A percentile compares a stretch with the other conserved stretches of the same genome.
Conservation (phyloP, 441 rosid species). For the Gossypium schwendimanii region DNA sequence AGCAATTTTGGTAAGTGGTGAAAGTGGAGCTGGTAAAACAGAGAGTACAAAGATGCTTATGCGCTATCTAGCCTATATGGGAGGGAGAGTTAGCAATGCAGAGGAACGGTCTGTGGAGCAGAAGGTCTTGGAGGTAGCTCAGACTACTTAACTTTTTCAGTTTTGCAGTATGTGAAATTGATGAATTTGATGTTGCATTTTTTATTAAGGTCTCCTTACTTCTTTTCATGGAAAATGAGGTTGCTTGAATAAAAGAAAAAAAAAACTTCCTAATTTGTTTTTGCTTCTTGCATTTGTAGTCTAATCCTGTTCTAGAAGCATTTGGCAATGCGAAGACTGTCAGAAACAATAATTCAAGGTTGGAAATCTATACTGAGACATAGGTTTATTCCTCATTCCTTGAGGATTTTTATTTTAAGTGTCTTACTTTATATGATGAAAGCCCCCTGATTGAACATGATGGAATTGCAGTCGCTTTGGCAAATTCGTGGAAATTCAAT, state of each 20-base stretch:
- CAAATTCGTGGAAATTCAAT: conserved; percentile 75
- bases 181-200: conserved; percentile 11
- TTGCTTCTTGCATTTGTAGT: conserved; percentile 30
- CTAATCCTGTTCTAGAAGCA: conserved; percentile 75
- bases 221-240: conserved; percentile 6
- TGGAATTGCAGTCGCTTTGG: conserved; percentile 62
- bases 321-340: conserved; percentile 80
- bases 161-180: conserved; percentile 4
- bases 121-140: conserved; percentile 63
- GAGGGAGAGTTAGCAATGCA: conserved; percentile 42
- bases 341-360: conserved; percentile 75
- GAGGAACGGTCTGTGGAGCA: conserved; percentile 71
- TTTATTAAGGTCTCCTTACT: not conserved
- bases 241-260: conserved; percentile 5
- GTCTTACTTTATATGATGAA: conserved; percentile 7
- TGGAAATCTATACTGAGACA: conserved; percentile 1
- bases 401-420: conserved; percentile 3
- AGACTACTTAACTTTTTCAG: not conserved
- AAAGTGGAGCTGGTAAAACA: conserved; percentile 90
- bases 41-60: conserved; percentile 81
- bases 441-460: conserved; percentile 4
- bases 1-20: conserved; percentile 72
- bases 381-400: conserved; percentile 12
- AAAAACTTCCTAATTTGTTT: not conserved
- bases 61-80: conserved; percentile 69